A percentile compares a stretch with the other conserved stretches of the same genome.
phyloP scores from a whole-genome alignment of 2,329 filamentous ascomycete genomes.

The Onygenales sp. region DNA sequence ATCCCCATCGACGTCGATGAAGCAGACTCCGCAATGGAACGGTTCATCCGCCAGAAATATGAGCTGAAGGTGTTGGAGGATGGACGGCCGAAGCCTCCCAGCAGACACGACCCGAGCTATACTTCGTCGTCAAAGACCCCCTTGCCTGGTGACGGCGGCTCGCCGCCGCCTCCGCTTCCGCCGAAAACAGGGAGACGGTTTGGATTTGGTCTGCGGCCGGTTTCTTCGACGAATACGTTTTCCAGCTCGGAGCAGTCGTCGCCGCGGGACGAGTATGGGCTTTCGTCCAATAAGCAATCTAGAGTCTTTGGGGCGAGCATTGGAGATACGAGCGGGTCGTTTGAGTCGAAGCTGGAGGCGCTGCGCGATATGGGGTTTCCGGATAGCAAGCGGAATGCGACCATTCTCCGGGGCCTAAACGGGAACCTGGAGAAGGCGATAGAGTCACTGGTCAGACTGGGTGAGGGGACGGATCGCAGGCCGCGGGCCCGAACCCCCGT shows the following conservation, averaged over 20 bases:
- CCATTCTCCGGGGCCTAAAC: constrained; percentile 70
- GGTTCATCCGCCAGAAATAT: constrained; percentile 92
- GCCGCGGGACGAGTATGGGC: constrained; percentile 15
- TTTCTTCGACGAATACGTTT: constrained; percentile 59
- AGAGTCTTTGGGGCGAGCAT: constrained; percentile 49
- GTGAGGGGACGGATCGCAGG: constrained; percentile 52
- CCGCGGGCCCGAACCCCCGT: constrained; percentile 49
- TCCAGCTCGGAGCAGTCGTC: constrained; percentile 52
- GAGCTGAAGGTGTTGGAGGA: constrained; percentile 52
- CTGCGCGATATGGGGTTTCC: constrained; percentile 86
- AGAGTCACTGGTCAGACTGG: constrained; percentile 73
- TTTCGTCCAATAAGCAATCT: constrained; percentile 54
- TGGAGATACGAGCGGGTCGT: constrained; percentile 36
- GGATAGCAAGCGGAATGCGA: constrained; percentile 71
- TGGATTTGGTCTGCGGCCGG: constrained; percentile 57
- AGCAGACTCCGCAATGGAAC: constrained; percentile 86
- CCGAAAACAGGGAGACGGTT: constrained; percentile 53
- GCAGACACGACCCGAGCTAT: constrained; percentile 48
- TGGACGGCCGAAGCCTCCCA: constrained; percentile 35
- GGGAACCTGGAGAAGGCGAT: constrained; percentile 81
- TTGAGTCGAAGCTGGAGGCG: constrained; percentile 66
- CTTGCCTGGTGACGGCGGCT: constrained; percentile 36
- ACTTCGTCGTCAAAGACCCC: constrained; percentile 34
- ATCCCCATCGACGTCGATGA: constrained; percentile 88
- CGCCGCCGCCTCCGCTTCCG: constrained; percentile 43